phyloP scores from a whole-genome alignment of 2,329 filamentous ascomycete genomes.

The Chrysoporthe cubensis region DNA sequence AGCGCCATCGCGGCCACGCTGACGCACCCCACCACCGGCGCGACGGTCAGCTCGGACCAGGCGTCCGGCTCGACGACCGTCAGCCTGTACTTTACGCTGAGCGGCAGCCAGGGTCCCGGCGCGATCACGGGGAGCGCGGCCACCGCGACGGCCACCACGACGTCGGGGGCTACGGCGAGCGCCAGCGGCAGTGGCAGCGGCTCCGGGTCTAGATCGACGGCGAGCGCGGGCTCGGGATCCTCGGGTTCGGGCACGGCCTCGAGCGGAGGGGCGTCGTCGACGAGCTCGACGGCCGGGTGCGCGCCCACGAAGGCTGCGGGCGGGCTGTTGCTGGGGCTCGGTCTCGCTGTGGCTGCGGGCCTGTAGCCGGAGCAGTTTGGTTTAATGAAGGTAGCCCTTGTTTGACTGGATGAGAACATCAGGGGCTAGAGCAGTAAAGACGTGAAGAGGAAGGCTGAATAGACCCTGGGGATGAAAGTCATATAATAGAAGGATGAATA shows the following conservation, averaged over 20 bases:
- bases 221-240: background rate
- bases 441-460: background rate
- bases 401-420: background rate
- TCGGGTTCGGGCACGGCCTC: background rate
- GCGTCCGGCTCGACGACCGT: conserved; percentile 44
- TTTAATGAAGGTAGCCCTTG: background rate
- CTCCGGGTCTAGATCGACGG: background rate
- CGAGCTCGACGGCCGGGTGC: background rate
- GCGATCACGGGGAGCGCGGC: conserved; percentile 46
- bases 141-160: conserved; percentile 39
- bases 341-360: conserved; percentile 2
- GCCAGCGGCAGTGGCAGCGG: background rate
- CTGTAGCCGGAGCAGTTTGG: background rate
- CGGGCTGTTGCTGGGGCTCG: conserved; percentile 1
- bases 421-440: background rate
- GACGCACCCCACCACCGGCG: conserved; percentile 38
- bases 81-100: conserved; percentile 48
- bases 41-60: conserved; percentile 39
- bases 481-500: background rate
- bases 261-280: conserved; percentile 1
- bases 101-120: conserved; percentile 44
- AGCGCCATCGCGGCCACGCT: conserved; percentile 35
- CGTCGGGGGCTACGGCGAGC: background rate
- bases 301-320: conserved; percentile 5
- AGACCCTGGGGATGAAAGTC: background rate